phyloP scores from a whole-genome alignment of 129 eudicot species.

The Daucus carota region DNA sequence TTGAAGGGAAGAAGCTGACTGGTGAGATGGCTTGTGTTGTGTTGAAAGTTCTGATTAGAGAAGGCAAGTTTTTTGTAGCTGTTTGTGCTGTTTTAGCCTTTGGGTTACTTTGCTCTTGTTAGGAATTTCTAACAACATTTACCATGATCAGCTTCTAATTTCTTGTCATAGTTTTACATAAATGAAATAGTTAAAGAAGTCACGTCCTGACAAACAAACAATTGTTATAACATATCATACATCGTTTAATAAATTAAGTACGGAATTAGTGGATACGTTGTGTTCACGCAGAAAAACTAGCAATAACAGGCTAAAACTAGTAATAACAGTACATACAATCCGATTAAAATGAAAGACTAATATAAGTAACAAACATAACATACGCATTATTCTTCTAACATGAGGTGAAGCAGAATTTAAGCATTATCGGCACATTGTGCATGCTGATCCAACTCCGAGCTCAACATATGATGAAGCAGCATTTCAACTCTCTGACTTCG shows the following conservation, averaged over 20 bases:
- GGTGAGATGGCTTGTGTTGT: neutral
- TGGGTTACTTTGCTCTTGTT: slow-evolving; percentile 60
- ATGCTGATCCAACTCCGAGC: slow-evolving; percentile 47
- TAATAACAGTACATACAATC: neutral
- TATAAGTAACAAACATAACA: neutral
- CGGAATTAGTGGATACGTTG: too few species aligned
- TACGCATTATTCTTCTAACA: neutral
- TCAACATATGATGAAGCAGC: slow-evolving; percentile 86
- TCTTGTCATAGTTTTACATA: too few species aligned
- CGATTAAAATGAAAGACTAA: neutral
- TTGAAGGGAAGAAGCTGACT: slow-evolving; percentile 30
- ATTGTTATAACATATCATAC: too few species aligned
- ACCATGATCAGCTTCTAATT: neutral
- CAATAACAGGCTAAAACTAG: neutral
- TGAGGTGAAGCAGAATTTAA: neutral
- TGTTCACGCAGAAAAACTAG: too few species aligned
- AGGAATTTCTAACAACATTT: slow-evolving; percentile 16
- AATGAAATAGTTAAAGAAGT: too few species aligned
- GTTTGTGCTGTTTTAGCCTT: slow-evolving; percentile 7
- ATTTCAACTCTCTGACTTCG: slow-evolving; percentile 80
- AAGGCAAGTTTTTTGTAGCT: slow-evolving; percentile 44
- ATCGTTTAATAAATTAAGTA: too few species aligned
- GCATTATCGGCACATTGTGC: neutral
- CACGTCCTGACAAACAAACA: too few species aligned
- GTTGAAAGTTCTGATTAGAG: neutral